phyloP scores from a whole-genome alignment of 352 stramenopile species.

The Lagenidium sp. region DNA sequence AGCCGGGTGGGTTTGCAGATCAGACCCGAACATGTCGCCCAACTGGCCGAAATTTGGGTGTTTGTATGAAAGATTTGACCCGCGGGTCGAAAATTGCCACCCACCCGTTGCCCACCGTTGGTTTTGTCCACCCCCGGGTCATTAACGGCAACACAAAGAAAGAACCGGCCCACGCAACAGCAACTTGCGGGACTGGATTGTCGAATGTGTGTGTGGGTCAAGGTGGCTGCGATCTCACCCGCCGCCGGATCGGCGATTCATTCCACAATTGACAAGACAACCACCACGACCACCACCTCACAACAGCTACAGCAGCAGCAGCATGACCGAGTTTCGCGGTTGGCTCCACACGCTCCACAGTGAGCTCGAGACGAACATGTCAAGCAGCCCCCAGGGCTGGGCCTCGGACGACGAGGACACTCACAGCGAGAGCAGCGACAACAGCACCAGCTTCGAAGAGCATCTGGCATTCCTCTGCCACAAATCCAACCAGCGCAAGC shows the following conservation, averaged over 20 bases:
- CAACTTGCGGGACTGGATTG: too few relatives aligned
- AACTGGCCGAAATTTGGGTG: too few relatives aligned
- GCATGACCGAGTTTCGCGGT: constrained; percentile 10
- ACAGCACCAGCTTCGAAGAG: constrained; percentile 35
- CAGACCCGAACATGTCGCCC: too few relatives aligned
- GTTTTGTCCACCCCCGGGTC: too few relatives aligned
- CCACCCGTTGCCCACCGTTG: too few relatives aligned
- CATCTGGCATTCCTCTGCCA: too few relatives aligned
- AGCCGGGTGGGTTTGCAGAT: too few relatives aligned
- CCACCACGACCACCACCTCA: constrained; percentile 1
- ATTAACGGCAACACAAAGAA: too few relatives aligned
- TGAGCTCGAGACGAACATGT: constrained; percentile 3
- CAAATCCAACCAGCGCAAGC: constrained; percentile 24
- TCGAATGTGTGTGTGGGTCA: not conserved
- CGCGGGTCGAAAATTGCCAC: too few relatives aligned
- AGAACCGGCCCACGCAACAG: too few relatives aligned
- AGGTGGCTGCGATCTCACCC: too few relatives aligned
- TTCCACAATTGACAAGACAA: constrained; percentile 19
- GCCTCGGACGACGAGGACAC: constrained; percentile 27
- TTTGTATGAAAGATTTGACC: too few relatives aligned
- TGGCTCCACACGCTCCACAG: constrained; percentile 6
- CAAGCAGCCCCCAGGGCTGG: constrained; percentile 2
- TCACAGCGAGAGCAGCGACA: constrained; percentile 54
- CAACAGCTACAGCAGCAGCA: not conserved
- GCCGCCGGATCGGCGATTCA: constrained; percentile 1